A percentile compares a stretch with the other conserved stretches of the same genome.
These are phyloP conservation scores for Nannizzia gypsea DNA, from an alignment of 2,329 filamentous ascomycete species.

Conservation along the genomic window DNA sequence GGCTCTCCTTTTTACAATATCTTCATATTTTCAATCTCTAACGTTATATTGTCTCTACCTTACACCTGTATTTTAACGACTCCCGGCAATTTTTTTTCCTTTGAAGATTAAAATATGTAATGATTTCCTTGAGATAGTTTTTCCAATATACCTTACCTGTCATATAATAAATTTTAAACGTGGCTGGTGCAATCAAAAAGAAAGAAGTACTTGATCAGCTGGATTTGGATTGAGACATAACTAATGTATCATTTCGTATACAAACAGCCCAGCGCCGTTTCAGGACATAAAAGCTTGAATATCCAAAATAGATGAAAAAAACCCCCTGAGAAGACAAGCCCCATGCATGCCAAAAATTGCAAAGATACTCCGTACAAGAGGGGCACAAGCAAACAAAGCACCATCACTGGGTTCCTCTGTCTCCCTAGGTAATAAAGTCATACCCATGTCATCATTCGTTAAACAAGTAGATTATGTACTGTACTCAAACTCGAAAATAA, in stretches of 20 bases:
- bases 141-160: background rate
- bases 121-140: background rate
- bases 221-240: background rate
- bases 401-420: background rate
- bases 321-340: background rate
- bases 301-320: background rate
- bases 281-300: background rate
- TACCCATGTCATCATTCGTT: conserved; percentile 3
- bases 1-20: background rate
- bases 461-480: conserved; percentile 1
- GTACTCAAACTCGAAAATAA: background rate
- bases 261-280: background rate
- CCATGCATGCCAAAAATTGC: background rate
- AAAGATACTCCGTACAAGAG: background rate
- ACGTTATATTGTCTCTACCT: background rate
- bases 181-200: background rate
- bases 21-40: background rate
- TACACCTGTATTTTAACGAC: background rate
- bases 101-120: background rate
- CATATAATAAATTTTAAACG: background rate
- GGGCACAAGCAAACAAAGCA: background rate
- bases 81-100: background rate
- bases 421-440: background rate
- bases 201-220: background rate
- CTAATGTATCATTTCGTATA: background rate